phyloP scores from a whole-genome alignment of 257 asterid species.

The Gentiana dahurica region DNA sequence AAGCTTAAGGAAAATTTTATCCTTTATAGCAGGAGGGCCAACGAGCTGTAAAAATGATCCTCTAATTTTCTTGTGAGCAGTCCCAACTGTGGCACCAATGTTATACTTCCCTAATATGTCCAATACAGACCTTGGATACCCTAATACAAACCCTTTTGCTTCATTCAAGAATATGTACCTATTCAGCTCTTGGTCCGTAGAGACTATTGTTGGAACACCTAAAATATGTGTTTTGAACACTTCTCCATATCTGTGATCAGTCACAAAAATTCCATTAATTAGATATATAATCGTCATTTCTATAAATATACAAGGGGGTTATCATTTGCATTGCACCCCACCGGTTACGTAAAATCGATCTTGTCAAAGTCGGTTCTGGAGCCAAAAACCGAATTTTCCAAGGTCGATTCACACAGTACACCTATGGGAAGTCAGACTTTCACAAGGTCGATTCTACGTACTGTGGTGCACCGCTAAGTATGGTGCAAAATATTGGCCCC shows the following conservation, averaged over 20 bases:
- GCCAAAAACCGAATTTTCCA: too few species aligned
- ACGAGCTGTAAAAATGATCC: conserved; percentile 67
- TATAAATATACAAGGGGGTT: too few species aligned
- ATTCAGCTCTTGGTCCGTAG: conserved; percentile 85
- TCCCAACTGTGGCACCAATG: conserved; percentile 78
- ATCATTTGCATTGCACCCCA: too few species aligned
- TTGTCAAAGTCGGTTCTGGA: too few species aligned
- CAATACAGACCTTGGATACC: conserved; percentile 74
- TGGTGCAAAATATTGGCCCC: too few species aligned
- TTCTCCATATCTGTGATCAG: conserved; percentile 53
- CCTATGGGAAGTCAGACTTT: too few species aligned
- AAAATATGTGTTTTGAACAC: conserved; percentile 74
- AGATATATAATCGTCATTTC: not conserved
- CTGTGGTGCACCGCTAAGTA: too few species aligned
- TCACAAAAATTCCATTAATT: not conserved
- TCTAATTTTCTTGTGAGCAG: conserved; percentile 68
- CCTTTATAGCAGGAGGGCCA: conserved; percentile 63
- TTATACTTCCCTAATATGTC: conserved; percentile 76
- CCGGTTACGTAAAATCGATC: too few species aligned
- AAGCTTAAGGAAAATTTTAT: conserved; percentile 57
- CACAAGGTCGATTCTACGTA: too few species aligned
- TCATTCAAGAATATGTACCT: conserved; percentile 65
- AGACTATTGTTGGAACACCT: conserved; percentile 80
- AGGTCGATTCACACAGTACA: too few species aligned
- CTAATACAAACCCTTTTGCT: conserved; percentile 83